A percentile compares a stretch with the other conserved stretches of the same genome.
phyloP scores from a whole-genome alignment of 208 protist genomes.

The Entamoeba moshkovskii region DNA sequence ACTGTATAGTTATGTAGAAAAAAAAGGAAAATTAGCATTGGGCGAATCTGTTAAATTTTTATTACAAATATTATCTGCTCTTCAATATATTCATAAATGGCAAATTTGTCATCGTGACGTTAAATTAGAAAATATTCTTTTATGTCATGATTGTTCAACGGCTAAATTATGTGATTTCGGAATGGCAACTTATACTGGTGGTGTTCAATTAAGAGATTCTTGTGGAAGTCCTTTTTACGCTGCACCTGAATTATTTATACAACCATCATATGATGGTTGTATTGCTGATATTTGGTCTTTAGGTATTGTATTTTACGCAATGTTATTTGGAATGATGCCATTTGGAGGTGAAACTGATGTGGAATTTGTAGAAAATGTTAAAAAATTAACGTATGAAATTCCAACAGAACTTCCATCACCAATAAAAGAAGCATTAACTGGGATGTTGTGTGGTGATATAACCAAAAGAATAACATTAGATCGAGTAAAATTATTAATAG shows the following conservation, averaged over 20 bases:
- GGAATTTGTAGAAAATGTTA: neutral
- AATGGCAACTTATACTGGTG: constrained; percentile 68
- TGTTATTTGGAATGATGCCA: constrained; percentile 68
- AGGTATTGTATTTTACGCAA: constrained; percentile 73
- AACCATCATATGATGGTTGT: constrained; percentile 65
- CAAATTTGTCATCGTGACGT: constrained; percentile 57
- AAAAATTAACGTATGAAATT: neutral
- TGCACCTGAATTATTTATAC: constrained; percentile 70
- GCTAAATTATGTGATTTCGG: constrained; percentile 76
- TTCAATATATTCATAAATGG: neutral
- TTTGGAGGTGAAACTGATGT: constrained; percentile 58
- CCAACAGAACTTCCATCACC: neutral
- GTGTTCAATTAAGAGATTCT: constrained; percentile 54
- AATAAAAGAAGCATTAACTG: neutral
- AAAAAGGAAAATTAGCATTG: neutral
- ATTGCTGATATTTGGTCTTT: constrained; percentile 77
- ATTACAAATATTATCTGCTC: neutral
- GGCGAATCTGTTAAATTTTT: neutral
- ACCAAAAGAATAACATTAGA: neutral
- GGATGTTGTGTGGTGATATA: neutral
- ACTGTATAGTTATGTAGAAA: neutral
- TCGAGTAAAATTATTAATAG: neutral
- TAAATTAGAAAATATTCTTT: constrained; percentile 73
- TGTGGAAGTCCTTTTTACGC: constrained; percentile 78
- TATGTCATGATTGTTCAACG: constrained; percentile 42